Conservation (phyloP, 257 asterid genomes). For the Fraxinus anomala region DNA sequence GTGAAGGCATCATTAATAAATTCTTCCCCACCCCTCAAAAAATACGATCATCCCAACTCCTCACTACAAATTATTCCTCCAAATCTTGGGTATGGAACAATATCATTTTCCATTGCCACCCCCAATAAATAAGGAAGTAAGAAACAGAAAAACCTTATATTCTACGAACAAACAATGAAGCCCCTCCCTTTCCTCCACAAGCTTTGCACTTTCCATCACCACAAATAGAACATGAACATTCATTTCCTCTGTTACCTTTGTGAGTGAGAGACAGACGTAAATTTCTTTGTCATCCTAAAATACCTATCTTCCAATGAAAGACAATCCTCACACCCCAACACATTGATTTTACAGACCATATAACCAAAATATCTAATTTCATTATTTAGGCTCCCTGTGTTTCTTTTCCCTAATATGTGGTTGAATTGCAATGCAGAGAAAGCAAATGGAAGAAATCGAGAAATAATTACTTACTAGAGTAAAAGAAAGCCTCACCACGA, state of each 20-base stretch:
- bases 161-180: neutral
- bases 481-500: neutral
- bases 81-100: neutral
- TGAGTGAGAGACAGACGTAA: neutral
- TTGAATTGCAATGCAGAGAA: conserved; percentile 1
- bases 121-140: neutral
- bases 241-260: neutral
- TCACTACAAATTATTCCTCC: conserved; percentile 1
- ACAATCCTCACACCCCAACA: neutral
- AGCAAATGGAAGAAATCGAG: neutral
- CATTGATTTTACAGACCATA: neutral
- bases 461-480: neutral
- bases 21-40: neutral
- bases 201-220: neutral
- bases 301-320: conserved; percentile 3
- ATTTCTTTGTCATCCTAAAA: neutral
- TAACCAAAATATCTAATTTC: conserved; percentile 2
- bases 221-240: neutral
- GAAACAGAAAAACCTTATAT: neutral
- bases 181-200: neutral
- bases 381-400: neutral
- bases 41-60: neutral
- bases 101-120: neutral
- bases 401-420: neutral
- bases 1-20: conserved; percentile 11